A percentile compares a stretch with the other conserved stretches of the same genome.
Conservation (phyloP, 2,329 filamentous ascomycete genomes). For the Sporothrix pseudoabietina region DNA sequence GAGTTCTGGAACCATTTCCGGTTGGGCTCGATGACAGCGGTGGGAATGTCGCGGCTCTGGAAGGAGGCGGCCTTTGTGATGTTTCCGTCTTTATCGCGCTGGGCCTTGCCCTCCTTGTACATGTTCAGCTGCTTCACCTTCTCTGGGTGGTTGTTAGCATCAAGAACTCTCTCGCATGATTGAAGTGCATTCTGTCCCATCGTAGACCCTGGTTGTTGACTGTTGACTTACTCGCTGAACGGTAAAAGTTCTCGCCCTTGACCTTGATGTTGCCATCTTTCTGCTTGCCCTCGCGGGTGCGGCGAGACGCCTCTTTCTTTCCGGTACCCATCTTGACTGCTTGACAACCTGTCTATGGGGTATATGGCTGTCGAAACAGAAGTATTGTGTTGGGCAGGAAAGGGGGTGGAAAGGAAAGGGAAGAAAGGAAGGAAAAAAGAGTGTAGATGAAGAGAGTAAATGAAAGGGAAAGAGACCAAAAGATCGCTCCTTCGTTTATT, state of each 20-base stretch:
- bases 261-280: constrained; percentile 87
- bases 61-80: constrained; percentile 64
- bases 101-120: constrained; percentile 76
- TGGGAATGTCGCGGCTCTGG: constrained; percentile 76
- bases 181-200: background rate
- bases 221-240: constrained; percentile 44
- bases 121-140: constrained; percentile 62
- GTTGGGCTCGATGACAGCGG: constrained; percentile 90
- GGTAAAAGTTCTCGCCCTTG: constrained; percentile 99
- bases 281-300: constrained; percentile 80
- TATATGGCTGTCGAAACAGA: background rate
- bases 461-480: constrained; percentile 12
- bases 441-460: constrained; percentile 17
- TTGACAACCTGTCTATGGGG: constrained; percentile 18
- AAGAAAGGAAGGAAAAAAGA: constrained; percentile 22
- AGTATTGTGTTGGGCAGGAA: constrained; percentile 27
- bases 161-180: background rate
- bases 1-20: constrained; percentile 98
- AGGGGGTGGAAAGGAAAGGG: constrained; percentile 30
- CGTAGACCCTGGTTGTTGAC: background rate
- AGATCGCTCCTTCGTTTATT: background rate
- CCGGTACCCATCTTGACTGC: constrained; percentile 34
- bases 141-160: constrained; percentile 30
- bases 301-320: constrained; percentile 87
- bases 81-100: constrained; percentile 79